Evolutionary conservation across 305 asterid species (phyloP), one percentile per base, ranked within the genome.

Genomic region (Galium porrigens): DNA sequence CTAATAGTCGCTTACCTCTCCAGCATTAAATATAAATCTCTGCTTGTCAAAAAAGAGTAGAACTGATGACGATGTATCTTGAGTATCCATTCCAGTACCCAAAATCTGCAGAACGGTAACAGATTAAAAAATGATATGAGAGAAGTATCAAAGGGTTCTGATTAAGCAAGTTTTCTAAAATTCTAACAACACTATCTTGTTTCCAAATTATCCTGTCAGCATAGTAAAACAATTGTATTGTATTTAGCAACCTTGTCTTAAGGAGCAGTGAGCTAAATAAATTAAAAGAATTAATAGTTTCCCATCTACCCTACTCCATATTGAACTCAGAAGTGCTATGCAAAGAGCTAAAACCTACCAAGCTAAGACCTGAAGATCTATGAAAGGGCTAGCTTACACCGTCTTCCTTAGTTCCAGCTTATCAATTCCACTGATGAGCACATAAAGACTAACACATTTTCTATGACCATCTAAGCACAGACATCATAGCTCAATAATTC

Each of bases 61-160:
- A 70, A 91, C 98, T 11, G 96, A 84, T 64, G 98, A 90, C 5
- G 95, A 84, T 37, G 98, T 91, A 73, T 91, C 98, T 77, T 88
- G 96, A 29, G 98, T 91, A 78, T 91, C 98, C 98, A 91, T 86
- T 65, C 98, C 98, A 60, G 98, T 91, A 67, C 96, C 98, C 64
- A 91, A 86, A 71, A 88, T 86, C 98, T 91, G 89, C 77, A 80
- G 58, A 58, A 69, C 17, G 66, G 61, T 51, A 49, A 68, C 36
- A 42, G 41, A 27, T 27, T 27, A 27, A 27, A 27, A 27, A 27
- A 27, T 27, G 30, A 27, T 2, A 27, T 2, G 30, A 27, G 22
- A 22, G 22, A 55, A 42, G 20, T 17, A 48, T 49, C 41, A 46
- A 46, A 46, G 52, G 17, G 52, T 42, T 42, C 49, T 42, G 48